A percentile compares a stretch with the other conserved stretches of the same genome.
Conservation (phyloP, 495 filamentous ascomycete species). For the Parathielavia appendiculata region DNA sequence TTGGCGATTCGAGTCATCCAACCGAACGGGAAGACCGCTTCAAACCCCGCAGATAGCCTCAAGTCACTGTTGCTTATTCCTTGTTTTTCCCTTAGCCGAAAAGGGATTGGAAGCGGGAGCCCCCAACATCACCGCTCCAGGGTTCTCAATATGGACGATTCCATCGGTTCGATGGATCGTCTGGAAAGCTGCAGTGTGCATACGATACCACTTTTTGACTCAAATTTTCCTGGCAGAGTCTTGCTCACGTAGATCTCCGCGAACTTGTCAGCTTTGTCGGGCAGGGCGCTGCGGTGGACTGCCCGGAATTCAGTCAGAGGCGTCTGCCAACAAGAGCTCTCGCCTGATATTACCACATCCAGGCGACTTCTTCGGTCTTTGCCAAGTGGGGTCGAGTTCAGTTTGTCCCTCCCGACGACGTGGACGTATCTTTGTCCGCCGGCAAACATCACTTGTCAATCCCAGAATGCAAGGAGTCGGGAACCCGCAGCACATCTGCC, state of each 20-base stretch:
- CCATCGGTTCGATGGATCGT: not conserved
- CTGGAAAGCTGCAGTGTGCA: not conserved
- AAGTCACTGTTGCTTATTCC: slow-evolving; percentile 11
- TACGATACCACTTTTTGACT: not conserved
- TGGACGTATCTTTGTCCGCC: not conserved
- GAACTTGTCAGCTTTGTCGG: no score
- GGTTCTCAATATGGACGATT: not conserved
- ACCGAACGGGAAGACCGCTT: not conserved
- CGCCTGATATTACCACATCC: no score
- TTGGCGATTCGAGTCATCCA: not conserved
- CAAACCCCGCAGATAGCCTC: not conserved
- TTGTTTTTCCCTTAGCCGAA: slow-evolving; percentile 1
- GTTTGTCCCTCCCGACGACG: not conserved
- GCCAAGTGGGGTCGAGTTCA: not conserved
- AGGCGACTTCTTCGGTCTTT: no score
- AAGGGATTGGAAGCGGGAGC: not conserved
- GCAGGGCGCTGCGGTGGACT: not conserved
- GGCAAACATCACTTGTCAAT: not conserved
- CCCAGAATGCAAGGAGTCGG: not conserved
- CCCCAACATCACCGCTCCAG: not conserved
- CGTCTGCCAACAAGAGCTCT: no score
- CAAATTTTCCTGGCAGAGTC: not conserved
- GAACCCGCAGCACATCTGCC: not conserved
- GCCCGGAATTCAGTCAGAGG: no score
- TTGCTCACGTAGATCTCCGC: not conserved